These are phyloP conservation scores for Amylostereum areolatum DNA, from an alignment of 1,284 basidiomycete genomes.

Conservation along the genomic window DNA sequence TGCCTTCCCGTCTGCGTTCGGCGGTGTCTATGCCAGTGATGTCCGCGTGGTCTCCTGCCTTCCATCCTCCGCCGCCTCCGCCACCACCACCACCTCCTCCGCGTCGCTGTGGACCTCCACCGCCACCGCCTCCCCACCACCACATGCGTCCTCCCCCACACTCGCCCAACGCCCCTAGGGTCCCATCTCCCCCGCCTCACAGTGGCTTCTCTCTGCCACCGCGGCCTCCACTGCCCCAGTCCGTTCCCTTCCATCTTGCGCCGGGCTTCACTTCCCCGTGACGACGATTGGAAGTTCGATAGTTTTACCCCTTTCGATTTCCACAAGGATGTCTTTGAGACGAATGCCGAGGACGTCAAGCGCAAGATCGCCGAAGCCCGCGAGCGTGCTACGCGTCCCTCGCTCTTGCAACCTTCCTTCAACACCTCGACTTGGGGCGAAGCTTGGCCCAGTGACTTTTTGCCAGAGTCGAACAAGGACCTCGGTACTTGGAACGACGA, in stretches of 20 bases:
- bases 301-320: too few species aligned
- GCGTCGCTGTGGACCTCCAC: background rate
- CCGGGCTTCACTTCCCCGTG: background rate
- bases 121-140: background rate
- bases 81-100: background rate
- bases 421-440: too few species aligned
- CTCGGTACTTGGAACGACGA: too few species aligned
- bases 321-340: too few species aligned
- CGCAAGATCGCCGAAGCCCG: too few species aligned
- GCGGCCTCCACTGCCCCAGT: slow-evolving; percentile 5
- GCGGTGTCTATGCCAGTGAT: background rate
- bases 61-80: background rate
- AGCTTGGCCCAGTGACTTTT: too few species aligned
- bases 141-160: background rate
- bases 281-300: too few species aligned
- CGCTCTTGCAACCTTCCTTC: too few species aligned
- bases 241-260: slow-evolving; percentile 4
- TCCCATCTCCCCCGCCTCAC: slow-evolving; percentile 1
- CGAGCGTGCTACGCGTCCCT: too few species aligned
- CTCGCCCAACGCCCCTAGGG: background rate
- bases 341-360: too few species aligned
- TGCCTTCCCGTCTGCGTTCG: background rate
- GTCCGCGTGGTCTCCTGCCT: too few species aligned
- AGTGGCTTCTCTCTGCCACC: background rate
- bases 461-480: too few species aligned